Evolutionary conservation across 257 asterid species (phyloP).

Genomic region (Salvia hispanica): DNA sequence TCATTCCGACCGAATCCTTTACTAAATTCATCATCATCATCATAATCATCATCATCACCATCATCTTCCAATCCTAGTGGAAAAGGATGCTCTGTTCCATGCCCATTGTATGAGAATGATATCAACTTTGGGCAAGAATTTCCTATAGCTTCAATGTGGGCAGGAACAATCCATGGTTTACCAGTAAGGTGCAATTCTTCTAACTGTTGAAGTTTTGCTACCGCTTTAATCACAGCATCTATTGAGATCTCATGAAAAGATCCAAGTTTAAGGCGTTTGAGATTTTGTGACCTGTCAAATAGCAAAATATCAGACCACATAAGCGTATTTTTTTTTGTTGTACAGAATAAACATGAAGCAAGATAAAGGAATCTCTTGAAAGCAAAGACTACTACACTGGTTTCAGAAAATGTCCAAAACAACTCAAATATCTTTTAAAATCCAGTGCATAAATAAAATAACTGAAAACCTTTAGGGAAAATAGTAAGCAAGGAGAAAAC

Average conservation of each 20-base stretch:
- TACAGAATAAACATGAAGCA: not conserved
- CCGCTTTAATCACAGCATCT: conserved; percentile 34
- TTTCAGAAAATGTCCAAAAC: not conserved
- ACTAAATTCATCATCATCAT: not conserved
- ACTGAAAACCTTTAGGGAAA: not conserved
- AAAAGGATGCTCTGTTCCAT: not conserved
- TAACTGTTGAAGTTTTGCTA: conserved; percentile 40
- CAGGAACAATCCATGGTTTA: not conserved
- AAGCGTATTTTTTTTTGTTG: not conserved
- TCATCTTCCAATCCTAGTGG: not conserved
- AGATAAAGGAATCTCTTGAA: conserved; percentile 5
- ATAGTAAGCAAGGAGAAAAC: not conserved
- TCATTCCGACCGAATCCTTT: not conserved
- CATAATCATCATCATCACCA: not conserved
- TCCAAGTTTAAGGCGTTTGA: conserved; percentile 42
- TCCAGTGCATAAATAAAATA: not conserved
- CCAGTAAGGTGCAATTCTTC: conserved; percentile 55
- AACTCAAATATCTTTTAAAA: not conserved
- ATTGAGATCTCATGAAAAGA: conserved; percentile 26
- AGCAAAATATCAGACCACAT: not conserved
- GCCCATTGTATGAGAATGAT: conserved; percentile 22
- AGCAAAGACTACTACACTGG: not conserved
- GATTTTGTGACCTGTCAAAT: conserved; percentile 48
- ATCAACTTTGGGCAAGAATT: conserved; percentile 42
- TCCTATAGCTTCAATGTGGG: conserved; percentile 39